These are phyloP conservation scores for Patellifolia procumbens DNA, from an alignment of 179 eudicot genomes.

Conservation along the genomic window DNA sequence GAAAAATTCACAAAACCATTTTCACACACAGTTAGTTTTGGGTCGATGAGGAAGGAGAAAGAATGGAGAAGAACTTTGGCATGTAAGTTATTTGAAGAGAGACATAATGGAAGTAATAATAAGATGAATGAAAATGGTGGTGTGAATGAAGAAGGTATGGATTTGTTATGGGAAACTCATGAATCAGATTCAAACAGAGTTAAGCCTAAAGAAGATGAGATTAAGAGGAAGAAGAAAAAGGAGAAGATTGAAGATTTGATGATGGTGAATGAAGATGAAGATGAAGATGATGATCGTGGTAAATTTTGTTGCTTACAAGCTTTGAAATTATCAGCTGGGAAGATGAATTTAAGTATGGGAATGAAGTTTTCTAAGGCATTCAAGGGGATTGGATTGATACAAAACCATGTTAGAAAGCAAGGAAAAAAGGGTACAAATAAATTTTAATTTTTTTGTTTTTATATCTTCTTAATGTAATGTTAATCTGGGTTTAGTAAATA, in stretches of 20 bases:
- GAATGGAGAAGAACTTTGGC: constrained; percentile 92
- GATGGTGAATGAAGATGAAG: constrained; percentile 6
- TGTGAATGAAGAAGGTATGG: constrained; percentile 70
- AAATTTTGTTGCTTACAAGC: constrained; percentile 78
- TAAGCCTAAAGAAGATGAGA: constrained; percentile 9
- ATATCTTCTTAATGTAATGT: background rate
- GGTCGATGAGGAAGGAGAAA: constrained; percentile 77
- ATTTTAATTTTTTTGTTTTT: background rate
- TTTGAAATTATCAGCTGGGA: constrained; percentile 68
- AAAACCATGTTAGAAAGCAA: constrained; percentile 42
- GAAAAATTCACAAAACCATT: constrained; percentile 21
- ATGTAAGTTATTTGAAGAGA: constrained; percentile 79
- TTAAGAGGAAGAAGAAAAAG: constrained; percentile 18
- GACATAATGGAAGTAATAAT: constrained; percentile 41
- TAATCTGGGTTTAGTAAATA: background rate
- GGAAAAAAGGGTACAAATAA: constrained; percentile 47
- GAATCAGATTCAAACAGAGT: constrained; percentile 49
- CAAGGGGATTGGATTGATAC: constrained; percentile 79
- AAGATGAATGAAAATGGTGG: background rate
- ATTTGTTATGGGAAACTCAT: constrained; percentile 76
- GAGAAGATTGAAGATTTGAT: constrained; percentile 25
- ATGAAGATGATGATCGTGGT: constrained; percentile 35
- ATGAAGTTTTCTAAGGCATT: constrained; percentile 67
- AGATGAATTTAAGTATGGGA: constrained; percentile 73
- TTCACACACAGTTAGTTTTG: constrained; percentile 41